Percentiles rank a stretch among this genome's conserved stretches.
These are phyloP conservation scores for Saccharomycopsis vini DNA, from an alignment of 805 yeast species.

Conservation along the genomic window DNA sequence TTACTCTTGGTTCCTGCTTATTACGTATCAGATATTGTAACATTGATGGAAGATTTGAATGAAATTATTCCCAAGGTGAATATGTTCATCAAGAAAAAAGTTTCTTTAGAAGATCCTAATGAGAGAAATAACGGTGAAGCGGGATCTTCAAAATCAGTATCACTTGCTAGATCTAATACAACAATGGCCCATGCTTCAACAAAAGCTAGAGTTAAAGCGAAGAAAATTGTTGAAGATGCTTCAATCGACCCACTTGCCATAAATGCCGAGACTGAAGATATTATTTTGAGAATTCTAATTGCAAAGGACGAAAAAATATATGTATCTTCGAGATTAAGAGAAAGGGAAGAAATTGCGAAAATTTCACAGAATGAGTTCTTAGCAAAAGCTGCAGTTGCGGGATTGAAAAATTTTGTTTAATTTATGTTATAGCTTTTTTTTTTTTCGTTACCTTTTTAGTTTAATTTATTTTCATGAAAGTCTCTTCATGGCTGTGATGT, in stretches of 20 bases:
- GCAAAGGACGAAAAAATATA: conserved; percentile 45
- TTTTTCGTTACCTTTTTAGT: background rate
- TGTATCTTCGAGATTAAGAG: conserved; percentile 50
- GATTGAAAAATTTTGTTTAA: background rate
- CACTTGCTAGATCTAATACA: conserved; percentile 55
- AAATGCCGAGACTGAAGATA: conserved; percentile 45
- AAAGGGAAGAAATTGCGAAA: conserved; percentile 50
- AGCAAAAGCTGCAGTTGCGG: conserved; percentile 31
- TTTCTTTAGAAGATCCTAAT: conserved; percentile 32
- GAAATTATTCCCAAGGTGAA: conserved; percentile 46
- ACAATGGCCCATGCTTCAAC: conserved; percentile 66
- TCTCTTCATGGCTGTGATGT: too few species aligned
- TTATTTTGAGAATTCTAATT: conserved; percentile 61
- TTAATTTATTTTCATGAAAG: background rate
- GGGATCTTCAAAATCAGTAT: conserved; percentile 32
- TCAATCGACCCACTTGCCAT: conserved; percentile 34
- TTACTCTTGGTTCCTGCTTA: conserved; percentile 54
- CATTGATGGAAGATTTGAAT: conserved; percentile 50
- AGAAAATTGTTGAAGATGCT: conserved; percentile 37
- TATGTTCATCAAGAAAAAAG: conserved; percentile 39
- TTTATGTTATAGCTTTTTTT: background rate
- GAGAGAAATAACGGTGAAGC: conserved; percentile 12
- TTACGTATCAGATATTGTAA: conserved; percentile 43
- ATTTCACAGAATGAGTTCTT: conserved; percentile 45
- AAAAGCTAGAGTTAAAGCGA: conserved; percentile 39